Evolutionary conservation across 108 stramenopile species (phyloP).

Genomic region (Skeletonema potamos): DNA sequence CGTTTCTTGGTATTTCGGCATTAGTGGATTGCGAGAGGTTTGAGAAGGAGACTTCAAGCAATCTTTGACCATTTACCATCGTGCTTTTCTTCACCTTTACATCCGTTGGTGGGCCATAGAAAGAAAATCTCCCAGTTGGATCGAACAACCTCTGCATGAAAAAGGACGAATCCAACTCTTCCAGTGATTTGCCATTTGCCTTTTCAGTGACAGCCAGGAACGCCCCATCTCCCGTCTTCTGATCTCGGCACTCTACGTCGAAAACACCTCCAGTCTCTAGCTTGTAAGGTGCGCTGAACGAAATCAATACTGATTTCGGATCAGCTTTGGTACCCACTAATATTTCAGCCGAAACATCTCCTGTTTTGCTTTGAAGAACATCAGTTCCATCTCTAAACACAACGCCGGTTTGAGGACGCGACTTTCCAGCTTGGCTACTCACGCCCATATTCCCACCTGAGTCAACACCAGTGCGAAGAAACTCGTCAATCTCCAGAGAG

Average conservation of each 20-base stretch:
- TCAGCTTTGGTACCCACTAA: conserved; percentile 52
- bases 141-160: conserved; percentile 66
- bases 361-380: conserved; percentile 52
- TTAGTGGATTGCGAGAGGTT: conserved; percentile 74
- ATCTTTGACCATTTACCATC: conserved; percentile 19
- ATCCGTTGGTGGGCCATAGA: conserved; percentile 84
- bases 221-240: conserved; percentile 76
- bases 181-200: conserved; percentile 49
- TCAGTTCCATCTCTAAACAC: conserved; percentile 78
- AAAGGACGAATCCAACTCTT: conserved; percentile 62
- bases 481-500: conserved; percentile 55
- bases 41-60: conserved; percentile 71
- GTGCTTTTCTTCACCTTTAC: conserved; percentile 65
- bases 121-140: conserved; percentile 76
- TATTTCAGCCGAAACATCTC: conserved; percentile 77
- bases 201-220: conserved; percentile 72
- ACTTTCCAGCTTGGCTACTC: conserved; percentile 76
- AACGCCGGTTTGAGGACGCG: conserved; percentile 74
- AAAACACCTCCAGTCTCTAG: conserved; percentile 68
- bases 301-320: conserved; percentile 52
- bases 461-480: conserved; percentile 68
- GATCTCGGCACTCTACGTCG: conserved; percentile 83
- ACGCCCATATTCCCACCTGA: conserved; percentile 74
- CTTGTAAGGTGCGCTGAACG: conserved; percentile 65
- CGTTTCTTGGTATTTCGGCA: conserved; percentile 76